Percentiles rank a stretch among this genome's conserved stretches.
Evolutionary conservation across 768 basidiomycete species (phyloP).

Genomic region (Boletus bicolor): DNA sequence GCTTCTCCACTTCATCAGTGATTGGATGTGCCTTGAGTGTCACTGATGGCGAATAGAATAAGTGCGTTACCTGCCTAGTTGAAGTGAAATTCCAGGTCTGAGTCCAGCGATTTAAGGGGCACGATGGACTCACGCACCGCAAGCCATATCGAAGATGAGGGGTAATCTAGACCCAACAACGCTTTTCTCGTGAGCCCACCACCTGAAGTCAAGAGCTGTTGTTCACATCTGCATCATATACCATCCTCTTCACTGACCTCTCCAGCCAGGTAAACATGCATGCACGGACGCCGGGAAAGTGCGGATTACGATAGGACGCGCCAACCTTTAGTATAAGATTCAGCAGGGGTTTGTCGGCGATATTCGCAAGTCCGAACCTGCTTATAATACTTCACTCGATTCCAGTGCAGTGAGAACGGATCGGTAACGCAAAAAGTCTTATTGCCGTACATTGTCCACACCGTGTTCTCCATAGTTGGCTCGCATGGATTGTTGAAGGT

Average conservation of each 20-base stretch:
- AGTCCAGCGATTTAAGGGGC: not conserved
- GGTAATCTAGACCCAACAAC: conserved; percentile 14
- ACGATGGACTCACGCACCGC: conserved; percentile 17
- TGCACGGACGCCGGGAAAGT: conserved; percentile 62
- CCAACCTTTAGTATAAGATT: conserved; percentile 40
- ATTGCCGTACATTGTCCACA: conserved; percentile 50
- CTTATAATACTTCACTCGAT: conserved; percentile 25
- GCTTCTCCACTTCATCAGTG: conserved; percentile 53
- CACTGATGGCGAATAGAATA: conserved; percentile 23
- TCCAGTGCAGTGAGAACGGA: conserved; percentile 1
- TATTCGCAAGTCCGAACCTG: conserved; percentile 17
- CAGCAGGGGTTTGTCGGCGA: not conserved
- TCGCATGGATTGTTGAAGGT: conserved; percentile 43
- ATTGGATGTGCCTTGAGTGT: not conserved
- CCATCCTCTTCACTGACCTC: conserved; percentile 32
- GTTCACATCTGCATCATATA: not conserved
- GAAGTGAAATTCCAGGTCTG: not conserved
- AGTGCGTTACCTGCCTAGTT: conserved; percentile 23
- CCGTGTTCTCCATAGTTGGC: conserved; percentile 52
- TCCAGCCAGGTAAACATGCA: conserved; percentile 53
- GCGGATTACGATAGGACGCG: conserved; percentile 69
- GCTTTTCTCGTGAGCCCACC: conserved; percentile 23
- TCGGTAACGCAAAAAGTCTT: not conserved
- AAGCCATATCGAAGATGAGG: conserved; percentile 30
- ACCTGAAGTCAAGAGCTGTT: conserved; percentile 18